Base-by-base conservation (phyloP, 768 basidiomycete genomes). In the Pisolithus orientalis region DNA sequence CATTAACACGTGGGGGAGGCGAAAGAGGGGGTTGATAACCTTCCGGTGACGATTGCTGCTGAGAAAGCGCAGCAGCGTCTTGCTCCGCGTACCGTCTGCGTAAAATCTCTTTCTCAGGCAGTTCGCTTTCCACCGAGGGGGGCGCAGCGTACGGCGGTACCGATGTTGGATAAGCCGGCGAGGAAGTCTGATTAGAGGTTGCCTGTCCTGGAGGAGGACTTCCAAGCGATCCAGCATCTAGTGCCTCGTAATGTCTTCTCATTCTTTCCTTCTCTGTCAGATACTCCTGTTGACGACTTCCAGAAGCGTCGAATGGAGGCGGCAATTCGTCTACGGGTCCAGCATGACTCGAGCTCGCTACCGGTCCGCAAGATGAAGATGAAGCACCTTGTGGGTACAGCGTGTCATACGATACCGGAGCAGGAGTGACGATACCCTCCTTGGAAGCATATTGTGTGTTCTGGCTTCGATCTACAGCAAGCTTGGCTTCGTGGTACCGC, bases 401-500 rank as follows among this genome's bases (percentile, higher is more conserved):
- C 34, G 78, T 73, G 39, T 87, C 83, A 54, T 86, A 86, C 0
- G 85, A 70, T 42, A 82, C 75, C 2, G 83, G 85, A 6, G 59
- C 75, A 27, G 69, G 62, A 47, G 44, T 54, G 17, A 58, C 51
- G 24, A 58, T 57, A 29, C 63, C 65, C 2, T 66, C 52, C 46
- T 52, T 52, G 8, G 59, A 49, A 14, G 55, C 62, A 25, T 59
- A 66, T 49, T 68, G 65, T 4, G 56, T 63, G 42, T 67, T 65
- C 52, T 87, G 84, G 4, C 74, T 79, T 17, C 80, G 75, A 40
- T 80, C 80, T 14, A 89, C 87, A 6, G 88, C 87, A 44, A 72
- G 71, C 62, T 81, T 87, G 0, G 88, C 88, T 47, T 87, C 80
- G 29, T 84, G 75, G 62, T 87, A 91, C 53, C 82, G 72, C 57